phyloP scores from a whole-genome alignment of 768 basidiomycete genomes.

The Collybia sp. region DNA sequence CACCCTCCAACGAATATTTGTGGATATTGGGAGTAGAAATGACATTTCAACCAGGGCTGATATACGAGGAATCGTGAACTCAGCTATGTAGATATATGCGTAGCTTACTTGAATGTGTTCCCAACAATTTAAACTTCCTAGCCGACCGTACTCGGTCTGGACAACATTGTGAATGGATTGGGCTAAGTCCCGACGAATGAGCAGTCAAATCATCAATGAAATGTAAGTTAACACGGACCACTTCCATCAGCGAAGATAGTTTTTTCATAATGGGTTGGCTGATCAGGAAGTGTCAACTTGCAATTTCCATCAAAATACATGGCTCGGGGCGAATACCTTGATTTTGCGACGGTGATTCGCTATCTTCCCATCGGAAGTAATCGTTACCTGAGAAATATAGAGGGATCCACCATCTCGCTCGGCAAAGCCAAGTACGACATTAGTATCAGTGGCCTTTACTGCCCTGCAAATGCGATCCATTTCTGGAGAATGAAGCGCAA shows the following conservation, averaged over 20 bases:
- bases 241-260: conserved; percentile 24
- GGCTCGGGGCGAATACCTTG: conserved; percentile 14
- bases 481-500: conserved; percentile 24
- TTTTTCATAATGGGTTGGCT: conserved; percentile 26
- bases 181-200: conserved; percentile 7
- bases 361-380: conserved; percentile 19
- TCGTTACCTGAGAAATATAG: conserved; percentile 23
- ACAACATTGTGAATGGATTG: conserved; percentile 25
- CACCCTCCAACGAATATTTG: conserved; percentile 25
- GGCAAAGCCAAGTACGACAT: conserved; percentile 22
- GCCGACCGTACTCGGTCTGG: conserved; percentile 19
- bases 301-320: conserved; percentile 4
- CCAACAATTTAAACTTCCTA: conserved; percentile 25
- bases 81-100: not conserved
- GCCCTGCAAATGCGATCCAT: conserved; percentile 24
- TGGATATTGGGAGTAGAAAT: conserved; percentile 24
- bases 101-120: conserved; percentile 20
- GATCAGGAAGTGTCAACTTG: conserved; percentile 6
- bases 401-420: conserved; percentile 20
- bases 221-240: conserved; percentile 14
- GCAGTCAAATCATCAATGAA: not conserved
- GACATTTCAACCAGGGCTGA: conserved; percentile 22
- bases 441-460: conserved; percentile 19
- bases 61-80: not conserved
- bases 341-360: conserved; percentile 25